Conservation (phyloP, 2,329 filamentous ascomycete species). For the Colletotrichum sp. region DNA sequence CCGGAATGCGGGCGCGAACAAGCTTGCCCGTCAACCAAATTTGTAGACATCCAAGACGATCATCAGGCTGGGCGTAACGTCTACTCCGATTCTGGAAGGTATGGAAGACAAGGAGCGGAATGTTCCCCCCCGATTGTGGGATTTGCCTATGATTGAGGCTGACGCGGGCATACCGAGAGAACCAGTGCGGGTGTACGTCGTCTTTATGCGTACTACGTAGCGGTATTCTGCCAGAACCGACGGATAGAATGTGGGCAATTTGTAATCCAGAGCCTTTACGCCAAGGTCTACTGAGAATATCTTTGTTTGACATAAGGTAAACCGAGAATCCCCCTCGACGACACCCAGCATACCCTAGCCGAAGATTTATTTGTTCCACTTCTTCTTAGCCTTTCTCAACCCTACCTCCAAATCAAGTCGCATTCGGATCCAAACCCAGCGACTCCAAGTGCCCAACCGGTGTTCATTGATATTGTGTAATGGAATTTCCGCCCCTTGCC, state of each 20-base stretch:
- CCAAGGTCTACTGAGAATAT: background rate
- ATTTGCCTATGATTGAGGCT: background rate
- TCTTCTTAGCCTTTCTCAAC: background rate
- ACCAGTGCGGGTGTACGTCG: background rate
- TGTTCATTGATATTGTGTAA: background rate
- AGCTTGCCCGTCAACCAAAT: background rate
- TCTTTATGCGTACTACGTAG: background rate
- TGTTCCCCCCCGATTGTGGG: background rate
- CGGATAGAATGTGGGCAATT: background rate
- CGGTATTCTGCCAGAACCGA: background rate
- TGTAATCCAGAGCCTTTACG: background rate
- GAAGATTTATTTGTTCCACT: background rate
- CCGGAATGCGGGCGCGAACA: conserved; percentile 4
- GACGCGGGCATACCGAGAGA: background rate
- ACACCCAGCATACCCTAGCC: background rate
- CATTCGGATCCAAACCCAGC: background rate
- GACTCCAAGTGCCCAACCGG: background rate
- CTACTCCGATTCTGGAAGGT: background rate
- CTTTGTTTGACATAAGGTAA: background rate
- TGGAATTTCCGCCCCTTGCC: background rate
- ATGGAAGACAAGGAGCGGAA: background rate
- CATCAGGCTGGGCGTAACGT: background rate
- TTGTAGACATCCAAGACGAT: background rate
- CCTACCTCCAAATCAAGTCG: background rate
- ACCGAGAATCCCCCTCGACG: background rate